Conservation (phyloP, 805 yeast genomes). For the Candida sakaeoensis region DNA sequence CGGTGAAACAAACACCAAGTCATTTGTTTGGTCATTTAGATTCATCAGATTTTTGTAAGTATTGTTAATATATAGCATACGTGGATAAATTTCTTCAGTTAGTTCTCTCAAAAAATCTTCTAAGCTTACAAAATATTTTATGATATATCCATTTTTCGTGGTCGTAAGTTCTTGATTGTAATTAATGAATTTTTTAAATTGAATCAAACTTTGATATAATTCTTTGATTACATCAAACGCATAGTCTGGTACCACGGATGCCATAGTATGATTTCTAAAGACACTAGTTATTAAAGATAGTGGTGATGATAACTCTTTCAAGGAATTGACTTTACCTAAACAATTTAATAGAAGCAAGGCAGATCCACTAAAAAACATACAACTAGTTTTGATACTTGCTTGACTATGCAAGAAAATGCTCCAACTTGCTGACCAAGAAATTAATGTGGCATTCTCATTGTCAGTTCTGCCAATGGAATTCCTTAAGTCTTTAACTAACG, state of each 20-base stretch:
- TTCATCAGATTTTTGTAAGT: slow-evolving; percentile 18
- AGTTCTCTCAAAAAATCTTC: slow-evolving; percentile 27
- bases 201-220: slow-evolving; percentile 20
- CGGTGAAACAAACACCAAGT: slow-evolving; percentile 25
- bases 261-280: slow-evolving; percentile 20
- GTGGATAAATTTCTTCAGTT: slow-evolving; percentile 24
- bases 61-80: slow-evolving; percentile 21
- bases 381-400: slow-evolving; percentile 29
- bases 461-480: slow-evolving; percentile 27
- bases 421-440: slow-evolving; percentile 36
- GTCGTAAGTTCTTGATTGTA: slow-evolving; percentile 13
- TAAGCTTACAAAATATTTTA: slow-evolving; percentile 20
- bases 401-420: slow-evolving; percentile 30
- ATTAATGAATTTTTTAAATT: slow-evolving; percentile 23
- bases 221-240: slow-evolving; percentile 25
- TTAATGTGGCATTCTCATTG: slow-evolving; percentile 34
- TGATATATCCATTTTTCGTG: slow-evolving; percentile 8
- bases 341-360: slow-evolving; percentile 26
- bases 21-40: slow-evolving; percentile 13
- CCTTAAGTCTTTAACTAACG: slow-evolving; percentile 31
- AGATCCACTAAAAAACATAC: slow-evolving; percentile 33
- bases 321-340: slow-evolving; percentile 18
- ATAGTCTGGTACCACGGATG: slow-evolving; percentile 32
- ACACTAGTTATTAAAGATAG: slow-evolving; percentile 15
- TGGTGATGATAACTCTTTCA: slow-evolving; percentile 18